Base-by-base conservation (phyloP, 2,329 filamentous ascomycete genomes). In the Colletotrichum tropicicola region DNA sequence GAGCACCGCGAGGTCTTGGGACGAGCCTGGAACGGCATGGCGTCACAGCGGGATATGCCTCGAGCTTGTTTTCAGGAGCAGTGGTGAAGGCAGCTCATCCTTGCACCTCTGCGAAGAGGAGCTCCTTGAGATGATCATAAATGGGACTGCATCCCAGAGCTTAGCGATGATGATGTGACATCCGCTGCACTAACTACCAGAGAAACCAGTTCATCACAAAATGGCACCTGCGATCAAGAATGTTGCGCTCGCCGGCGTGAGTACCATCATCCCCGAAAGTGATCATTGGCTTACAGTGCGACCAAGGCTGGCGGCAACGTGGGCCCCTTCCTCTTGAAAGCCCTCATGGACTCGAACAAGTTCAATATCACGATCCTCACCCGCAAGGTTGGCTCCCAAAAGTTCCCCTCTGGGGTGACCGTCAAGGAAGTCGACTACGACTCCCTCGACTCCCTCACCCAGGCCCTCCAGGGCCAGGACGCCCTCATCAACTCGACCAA, bases 401-500 rank as follows among this genome's bases (percentile, higher is more conserved):
- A 69, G 1, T 73, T 77, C 64, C 75, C 80, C 2, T 25, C 73
- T 0, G 69, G 73, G 21, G 77, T 83, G 65, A 77, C 77, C 8
- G 79, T 86, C 21, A 72, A 83, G 62, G 74, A 78, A 3, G 81
- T 83, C 30, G 79, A 88, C 70, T 86, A 83, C 62, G 75, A 80
- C 13, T 82, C 80, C 2, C 72, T 82, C 3, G 73, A 80, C 0
- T 83, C 83, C 21, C 80, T 91, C 13, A 80, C 75, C 1, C 67
- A 77, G 1, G 85, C 84, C 0, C 82, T 91, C 51, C 69, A 80
- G 54, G 86, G 83, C 55, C 83, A 88, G 61, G 87, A 90, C 66
- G 88, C 84, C 1, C 78, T 90, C 17, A 73, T 90, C 27, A 54
- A 70, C 15, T 74, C 74, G 1, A 70, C 73, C 5, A 27, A 77